Evolutionary conservation across 2,329 filamentous ascomycete genomes (phyloP), one percentile per base, ranked within the genome.

Genomic region (Hymenotorrendiella dingleyae): DNA sequence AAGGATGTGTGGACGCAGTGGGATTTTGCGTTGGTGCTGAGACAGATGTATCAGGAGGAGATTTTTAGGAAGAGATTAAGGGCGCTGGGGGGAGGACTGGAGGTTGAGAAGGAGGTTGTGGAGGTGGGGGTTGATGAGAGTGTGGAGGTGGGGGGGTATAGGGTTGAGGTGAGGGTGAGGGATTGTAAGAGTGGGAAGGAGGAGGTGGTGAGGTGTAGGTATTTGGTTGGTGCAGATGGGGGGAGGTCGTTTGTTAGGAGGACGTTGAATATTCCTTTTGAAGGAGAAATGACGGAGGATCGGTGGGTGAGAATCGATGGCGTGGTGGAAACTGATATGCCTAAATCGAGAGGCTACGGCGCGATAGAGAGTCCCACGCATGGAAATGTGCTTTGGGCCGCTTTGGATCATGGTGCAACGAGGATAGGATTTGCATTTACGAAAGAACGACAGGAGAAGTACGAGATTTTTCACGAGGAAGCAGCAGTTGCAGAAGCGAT

Each of bases 271-370:
- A 70, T 77, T 20, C 64, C 68, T 0, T 74, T 74, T 43, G 67
- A 74, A 37, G 72, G 70, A 9, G 67, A 66, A 16, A 67, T 63
- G 9, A 68, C 65, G 5, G 68, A 73, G 46, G 69, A 75, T 47
- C 68, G 69, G 49, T 76, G 73, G 73, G 69, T 76, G 14, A 64
- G 72, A 8, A 68, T 76, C 29, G 72, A 76, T 49, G 73, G 72
- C 1, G 24, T 54, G 6, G 45, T 57, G n/a, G 52, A 55, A 21
- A 54, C 52, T 3, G 43, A 57, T 34, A 55, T 76, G 52, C 73
- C 73, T 0, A 68, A 71, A 27, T 63, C 64, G 10, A 57, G 71
- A 34, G 61, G 63, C 1, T 70, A 74, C 47, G 69, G 69, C 23
- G 64, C 71, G 0, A 71, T 76, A 34, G 73, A 77, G 51, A 69